Percentiles rank a stretch among this genome's conserved stretches.
phyloP scores from a whole-genome alignment of 305 asterid genomes.

The Solanum hybrid region DNA sequence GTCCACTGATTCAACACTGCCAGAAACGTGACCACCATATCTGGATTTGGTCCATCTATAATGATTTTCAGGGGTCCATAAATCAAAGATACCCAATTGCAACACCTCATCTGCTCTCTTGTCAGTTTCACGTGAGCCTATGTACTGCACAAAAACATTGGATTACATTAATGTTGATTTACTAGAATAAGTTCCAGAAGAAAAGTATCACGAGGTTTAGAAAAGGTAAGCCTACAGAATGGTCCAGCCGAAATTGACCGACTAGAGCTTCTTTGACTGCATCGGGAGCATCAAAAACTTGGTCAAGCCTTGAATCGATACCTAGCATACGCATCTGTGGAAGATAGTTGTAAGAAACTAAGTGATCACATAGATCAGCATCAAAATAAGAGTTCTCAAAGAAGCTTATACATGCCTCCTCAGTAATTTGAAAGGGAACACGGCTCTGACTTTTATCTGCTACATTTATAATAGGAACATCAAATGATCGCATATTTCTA shows the following conservation, averaged over 20 bases:
- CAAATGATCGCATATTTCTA: slow-evolving; percentile 38
- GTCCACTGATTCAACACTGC: slow-evolving; percentile 56
- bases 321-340: slow-evolving; percentile 74
- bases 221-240: slow-evolving; percentile 45
- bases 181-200: slow-evolving; percentile 2
- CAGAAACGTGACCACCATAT: slow-evolving; percentile 77
- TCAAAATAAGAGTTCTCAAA: slow-evolving; percentile 10
- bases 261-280: slow-evolving; percentile 79
- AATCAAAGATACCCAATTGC: slow-evolving; percentile 55
- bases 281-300: slow-evolving; percentile 88
- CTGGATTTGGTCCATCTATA: slow-evolving; percentile 76
- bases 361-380: slow-evolving; percentile 3
- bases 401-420: slow-evolving; percentile 42
- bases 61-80: slow-evolving; percentile 96
- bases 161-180: not conserved
- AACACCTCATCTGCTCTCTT: slow-evolving; percentile 66
- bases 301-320: slow-evolving; percentile 81
- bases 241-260: slow-evolving; percentile 62
- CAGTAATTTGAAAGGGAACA: slow-evolving; percentile 43
- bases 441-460: slow-evolving; percentile 26
- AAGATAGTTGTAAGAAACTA: slow-evolving; percentile 14
- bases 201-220: not conserved
- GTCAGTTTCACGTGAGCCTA: slow-evolving; percentile 79
- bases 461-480: slow-evolving; percentile 71
- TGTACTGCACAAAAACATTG: slow-evolving; percentile 39